Percentiles rank a stretch among this genome's conserved stretches.
Evolutionary conservation across 192 early-diverging fungal genomes (phyloP).

Genomic region (Phlyctochytrium planicorne): DNA sequence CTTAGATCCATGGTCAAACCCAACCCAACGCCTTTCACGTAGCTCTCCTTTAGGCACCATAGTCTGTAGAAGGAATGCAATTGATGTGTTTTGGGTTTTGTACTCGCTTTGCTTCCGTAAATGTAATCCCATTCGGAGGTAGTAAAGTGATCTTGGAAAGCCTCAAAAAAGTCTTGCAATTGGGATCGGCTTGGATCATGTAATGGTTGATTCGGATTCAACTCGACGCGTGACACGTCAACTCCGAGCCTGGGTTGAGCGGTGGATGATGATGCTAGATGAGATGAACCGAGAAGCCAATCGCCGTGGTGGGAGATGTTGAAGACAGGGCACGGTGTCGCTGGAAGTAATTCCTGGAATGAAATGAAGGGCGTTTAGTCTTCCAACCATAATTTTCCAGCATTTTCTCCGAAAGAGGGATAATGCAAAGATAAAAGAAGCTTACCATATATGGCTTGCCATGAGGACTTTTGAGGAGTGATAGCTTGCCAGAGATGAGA

Average conservation of each 20-base stretch:
- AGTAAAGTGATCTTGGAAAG: constrained; percentile 10
- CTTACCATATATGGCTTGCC: too few relatives aligned
- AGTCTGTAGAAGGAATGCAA: constrained; percentile 16
- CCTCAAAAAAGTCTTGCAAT: background rate
- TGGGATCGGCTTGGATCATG: background rate
- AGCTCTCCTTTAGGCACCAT: constrained; percentile 22
- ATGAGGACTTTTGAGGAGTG: too few relatives aligned
- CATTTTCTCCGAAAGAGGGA: background rate
- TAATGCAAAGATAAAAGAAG: background rate
- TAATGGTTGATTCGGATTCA: too few relatives aligned
- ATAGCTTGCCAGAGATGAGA: too few relatives aligned
- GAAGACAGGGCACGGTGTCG: too few relatives aligned
- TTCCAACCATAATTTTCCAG: background rate
- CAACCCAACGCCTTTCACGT: constrained; percentile 17
- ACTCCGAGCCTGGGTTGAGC: background rate
- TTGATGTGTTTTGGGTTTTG: background rate
- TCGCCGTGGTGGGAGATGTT: constrained; percentile 23
- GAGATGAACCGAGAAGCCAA: background rate
- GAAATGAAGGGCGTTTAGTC: background rate
- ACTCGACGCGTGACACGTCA: background rate
- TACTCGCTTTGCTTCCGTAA: too few relatives aligned
- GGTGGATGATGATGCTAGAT: background rate
- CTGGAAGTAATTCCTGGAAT: too few relatives aligned
- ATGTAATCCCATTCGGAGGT: constrained; percentile 8
- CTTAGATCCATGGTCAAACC: constrained; percentile 16